phyloP scores from a whole-genome alignment of 306 rosid genomes.

The Cucumis melo region DNA sequence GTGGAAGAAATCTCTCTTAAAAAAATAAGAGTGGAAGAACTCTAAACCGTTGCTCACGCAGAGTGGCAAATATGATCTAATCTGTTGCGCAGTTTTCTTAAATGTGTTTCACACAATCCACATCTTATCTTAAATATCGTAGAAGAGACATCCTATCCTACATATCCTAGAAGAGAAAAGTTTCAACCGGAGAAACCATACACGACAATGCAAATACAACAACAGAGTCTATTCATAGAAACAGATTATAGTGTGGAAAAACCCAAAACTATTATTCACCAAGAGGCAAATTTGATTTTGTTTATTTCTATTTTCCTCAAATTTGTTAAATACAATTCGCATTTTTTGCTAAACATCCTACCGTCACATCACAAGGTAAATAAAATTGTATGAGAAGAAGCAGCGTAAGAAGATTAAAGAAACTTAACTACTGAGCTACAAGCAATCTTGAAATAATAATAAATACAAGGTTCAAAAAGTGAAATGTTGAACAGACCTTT shows the following conservation, averaged over 20 bases:
- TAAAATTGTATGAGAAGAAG: background rate
- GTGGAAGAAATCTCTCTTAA: background rate
- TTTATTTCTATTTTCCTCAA: background rate
- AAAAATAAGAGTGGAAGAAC: background rate
- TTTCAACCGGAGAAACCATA: background rate
- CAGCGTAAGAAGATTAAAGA: background rate
- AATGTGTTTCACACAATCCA: background rate
- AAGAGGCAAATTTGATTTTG: background rate
- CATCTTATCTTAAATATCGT: background rate
- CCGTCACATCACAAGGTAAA: background rate
- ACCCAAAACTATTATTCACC: background rate
- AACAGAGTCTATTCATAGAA: background rate
- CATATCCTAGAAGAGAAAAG: too few species aligned
- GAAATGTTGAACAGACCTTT: constrained; percentile 23
- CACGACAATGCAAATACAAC: background rate
- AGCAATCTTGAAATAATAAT: background rate
- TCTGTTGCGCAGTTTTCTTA: background rate
- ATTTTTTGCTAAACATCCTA: background rate
- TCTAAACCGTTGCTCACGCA: background rate
- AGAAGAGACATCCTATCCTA: too few species aligned
- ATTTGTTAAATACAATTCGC: background rate
- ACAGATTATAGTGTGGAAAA: constrained; percentile 2
- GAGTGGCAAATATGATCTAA: background rate
- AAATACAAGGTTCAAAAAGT: background rate
- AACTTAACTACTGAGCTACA: background rate